Base-by-base conservation (phyloP, 2,329 filamentous ascomycete species). In the Sarocladium brachiariae region DNA sequence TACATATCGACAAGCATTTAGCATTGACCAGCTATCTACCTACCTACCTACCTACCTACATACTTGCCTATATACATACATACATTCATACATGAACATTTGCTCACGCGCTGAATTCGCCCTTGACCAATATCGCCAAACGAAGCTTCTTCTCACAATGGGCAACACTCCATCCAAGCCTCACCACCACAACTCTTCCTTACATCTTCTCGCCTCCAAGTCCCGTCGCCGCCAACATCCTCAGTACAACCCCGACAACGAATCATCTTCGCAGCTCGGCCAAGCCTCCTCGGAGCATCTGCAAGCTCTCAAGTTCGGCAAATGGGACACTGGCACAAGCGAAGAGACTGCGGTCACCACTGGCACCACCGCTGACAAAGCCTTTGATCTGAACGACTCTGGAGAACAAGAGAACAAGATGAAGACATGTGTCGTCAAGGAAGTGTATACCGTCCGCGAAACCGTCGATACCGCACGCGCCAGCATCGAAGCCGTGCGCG, bases 211-310 rank as follows among this genome's bases (percentile, higher is more conserved):
- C n/a, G 19, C 43, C 37, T 53, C 50, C 33, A 51, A 46, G 30
- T 34, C 31, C 23, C 45, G 41, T 7, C 52, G 41, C n/a, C n/a
- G n/a, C 41, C 51, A 47, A 21, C 27, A 5, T 21, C 43, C 54
- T 11, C 53, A 55, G 23, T 53, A 52, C 53, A 53, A 56, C 30
- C 11, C 16, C n/a, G 41, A 33, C 51, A 50, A 54, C 48, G 13
- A 53, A n/a, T 52, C 54, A 16, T 49, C 53, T 8, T 33, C 53
- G 37, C 49, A 56, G 19, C 50, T n/a, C 23, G 51, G 53, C 49
- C 43, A 52, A 16, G 50, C 52, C 23, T 34, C 46, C 13, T 25
- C 34, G 10, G 51, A 48, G 13, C 24, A 47, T 19, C 14, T 47
- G 27, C 10, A 27, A 4, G 16, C 47, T 21, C 13, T 24, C 16